A percentile compares a stretch with the other conserved stretches of the same genome.
These are phyloP conservation scores for Aspergillus melleus DNA, from an alignment of 2,329 filamentous ascomycete genomes.

Conservation along the genomic window DNA sequence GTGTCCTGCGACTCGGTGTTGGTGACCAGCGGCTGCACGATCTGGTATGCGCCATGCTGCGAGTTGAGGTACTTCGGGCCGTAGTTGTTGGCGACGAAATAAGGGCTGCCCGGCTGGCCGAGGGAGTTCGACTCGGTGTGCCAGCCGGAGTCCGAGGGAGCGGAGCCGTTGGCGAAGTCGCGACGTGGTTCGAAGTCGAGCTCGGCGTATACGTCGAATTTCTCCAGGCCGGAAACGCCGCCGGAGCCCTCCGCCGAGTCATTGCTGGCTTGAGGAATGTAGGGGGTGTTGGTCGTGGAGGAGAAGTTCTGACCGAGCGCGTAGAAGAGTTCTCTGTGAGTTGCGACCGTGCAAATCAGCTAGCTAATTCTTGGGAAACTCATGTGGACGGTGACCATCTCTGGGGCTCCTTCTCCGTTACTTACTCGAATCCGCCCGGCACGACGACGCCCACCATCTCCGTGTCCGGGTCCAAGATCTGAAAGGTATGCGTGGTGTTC, in stretches of 20 bases:
- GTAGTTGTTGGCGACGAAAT: constrained; percentile 49
- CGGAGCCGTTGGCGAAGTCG: constrained; percentile 45
- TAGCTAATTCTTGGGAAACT: background rate
- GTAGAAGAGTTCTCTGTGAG: constrained; percentile 43
- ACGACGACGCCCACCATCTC: constrained; percentile 49
- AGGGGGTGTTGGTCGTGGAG: constrained; percentile 38
- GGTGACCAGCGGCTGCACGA: constrained; percentile 48
- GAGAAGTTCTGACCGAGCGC: constrained; percentile 39
- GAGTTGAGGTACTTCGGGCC: constrained; percentile 48
- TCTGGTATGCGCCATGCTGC: constrained; percentile 40
- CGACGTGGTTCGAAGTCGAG: constrained; percentile 42
- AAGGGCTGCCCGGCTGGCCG: constrained; percentile 35
- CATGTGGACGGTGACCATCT: background rate
- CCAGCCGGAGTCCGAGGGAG: constrained; percentile 37
- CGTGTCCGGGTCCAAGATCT: constrained; percentile 50
- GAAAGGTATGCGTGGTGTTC: constrained; percentile 52
- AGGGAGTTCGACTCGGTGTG: constrained; percentile 41
- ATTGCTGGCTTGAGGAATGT: constrained; percentile 33
- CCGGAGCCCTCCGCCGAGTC: constrained; percentile 27
- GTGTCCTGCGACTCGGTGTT: constrained; percentile 36
- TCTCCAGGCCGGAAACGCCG: constrained; percentile 38
- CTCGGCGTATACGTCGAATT: constrained; percentile 48
- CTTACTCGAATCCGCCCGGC: constrained; percentile 51
- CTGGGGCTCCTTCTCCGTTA: background rate
- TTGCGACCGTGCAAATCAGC: background rate